Conservation (phyloP, 2,329 filamentous ascomycete genomes). For the Aspergillus bombycis region DNA sequence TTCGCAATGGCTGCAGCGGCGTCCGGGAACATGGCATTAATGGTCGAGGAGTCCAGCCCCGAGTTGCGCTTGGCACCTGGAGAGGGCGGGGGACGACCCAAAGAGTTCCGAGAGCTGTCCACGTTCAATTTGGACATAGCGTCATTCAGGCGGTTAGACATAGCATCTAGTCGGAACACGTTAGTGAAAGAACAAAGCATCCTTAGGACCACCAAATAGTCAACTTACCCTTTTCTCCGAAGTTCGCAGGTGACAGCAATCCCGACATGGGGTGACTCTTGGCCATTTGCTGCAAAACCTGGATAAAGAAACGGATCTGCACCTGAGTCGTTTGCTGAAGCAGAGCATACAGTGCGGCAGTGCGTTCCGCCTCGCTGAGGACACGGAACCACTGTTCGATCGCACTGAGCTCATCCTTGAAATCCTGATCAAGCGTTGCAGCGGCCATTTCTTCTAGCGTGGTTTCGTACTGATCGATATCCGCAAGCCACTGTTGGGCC, state of each 20-base stretch:
- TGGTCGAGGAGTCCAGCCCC: conserved; percentile 87
- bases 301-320: conserved; percentile 98
- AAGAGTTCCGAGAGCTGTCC: conserved; percentile 82
- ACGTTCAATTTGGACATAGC: conserved; percentile 95
- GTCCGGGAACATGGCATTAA: conserved; percentile 99
- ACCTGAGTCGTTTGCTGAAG: conserved; percentile 98
- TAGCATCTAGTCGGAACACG: conserved; percentile 68
- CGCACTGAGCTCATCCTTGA: conserved; percentile 97
- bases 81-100: conserved; percentile 77
- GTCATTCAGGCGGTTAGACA: conserved; percentile 94
- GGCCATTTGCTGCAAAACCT: conserved; percentile 98
- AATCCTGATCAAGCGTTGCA: conserved; percentile 97
- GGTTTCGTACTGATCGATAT: conserved; percentile 99
- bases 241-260: conserved; percentile 89
- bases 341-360: conserved; percentile 90
- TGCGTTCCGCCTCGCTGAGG: conserved; percentile 92
- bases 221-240: conserved; percentile 81
- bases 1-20: conserved; percentile 97
- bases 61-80: conserved; percentile 87
- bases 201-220: neutral
- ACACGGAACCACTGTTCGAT: conserved; percentile 99
- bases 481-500: conserved; percentile 97
- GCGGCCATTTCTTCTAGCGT: conserved; percentile 98
- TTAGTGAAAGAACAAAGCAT: conserved; percentile 17
- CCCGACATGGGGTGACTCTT: conserved; percentile 98